These are phyloP conservation scores for Sarocladium strictum DNA, from an alignment of 2,329 filamentous ascomycete species.

Conservation along the genomic window DNA sequence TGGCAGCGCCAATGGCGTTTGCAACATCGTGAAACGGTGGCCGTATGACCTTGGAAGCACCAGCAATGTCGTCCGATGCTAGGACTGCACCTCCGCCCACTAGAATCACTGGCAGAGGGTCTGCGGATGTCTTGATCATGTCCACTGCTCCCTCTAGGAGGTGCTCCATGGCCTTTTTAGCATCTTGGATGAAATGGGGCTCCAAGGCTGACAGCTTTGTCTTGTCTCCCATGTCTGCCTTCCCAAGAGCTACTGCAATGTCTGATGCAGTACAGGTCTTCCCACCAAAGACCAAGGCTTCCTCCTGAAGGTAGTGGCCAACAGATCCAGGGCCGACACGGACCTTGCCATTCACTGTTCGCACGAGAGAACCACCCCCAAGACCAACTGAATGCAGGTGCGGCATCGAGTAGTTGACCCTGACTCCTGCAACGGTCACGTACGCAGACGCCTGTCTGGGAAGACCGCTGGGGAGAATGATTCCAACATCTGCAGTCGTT, in stretches of 20 bases:
- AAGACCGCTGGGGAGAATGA: conserved; percentile 51
- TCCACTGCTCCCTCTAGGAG: conserved; percentile 50
- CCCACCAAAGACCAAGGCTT: conserved; percentile 52
- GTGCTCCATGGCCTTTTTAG: not conserved
- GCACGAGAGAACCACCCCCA: conserved; percentile 42
- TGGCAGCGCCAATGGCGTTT: conserved; percentile 60
- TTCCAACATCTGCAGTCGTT: conserved; percentile 55
- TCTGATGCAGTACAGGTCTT: conserved; percentile 54
- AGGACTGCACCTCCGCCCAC: conserved; percentile 60
- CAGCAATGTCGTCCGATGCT: conserved; percentile 46
- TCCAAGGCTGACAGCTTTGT: not conserved
- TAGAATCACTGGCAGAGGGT: conserved; percentile 53
- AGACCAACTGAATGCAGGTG: conserved; percentile 51
- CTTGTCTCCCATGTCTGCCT: conserved; percentile 19
- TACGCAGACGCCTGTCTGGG: conserved; percentile 54
- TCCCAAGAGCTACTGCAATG: conserved; percentile 30
- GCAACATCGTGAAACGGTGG: conserved; percentile 53
- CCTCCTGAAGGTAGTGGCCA: conserved; percentile 47
- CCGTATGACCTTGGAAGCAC: conserved; percentile 50
- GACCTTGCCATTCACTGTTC: conserved; percentile 20
- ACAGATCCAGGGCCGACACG: conserved; percentile 56
- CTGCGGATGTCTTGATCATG: conserved; percentile 56
- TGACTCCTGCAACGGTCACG: conserved; percentile 51
- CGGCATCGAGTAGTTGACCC: conserved; percentile 53
- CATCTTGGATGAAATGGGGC: not conserved